Evolutionary conservation across 2,329 filamentous ascomycete genomes (phyloP), one percentile per base, ranked within the genome.

Genomic region (Fusarium armeniacum): DNA sequence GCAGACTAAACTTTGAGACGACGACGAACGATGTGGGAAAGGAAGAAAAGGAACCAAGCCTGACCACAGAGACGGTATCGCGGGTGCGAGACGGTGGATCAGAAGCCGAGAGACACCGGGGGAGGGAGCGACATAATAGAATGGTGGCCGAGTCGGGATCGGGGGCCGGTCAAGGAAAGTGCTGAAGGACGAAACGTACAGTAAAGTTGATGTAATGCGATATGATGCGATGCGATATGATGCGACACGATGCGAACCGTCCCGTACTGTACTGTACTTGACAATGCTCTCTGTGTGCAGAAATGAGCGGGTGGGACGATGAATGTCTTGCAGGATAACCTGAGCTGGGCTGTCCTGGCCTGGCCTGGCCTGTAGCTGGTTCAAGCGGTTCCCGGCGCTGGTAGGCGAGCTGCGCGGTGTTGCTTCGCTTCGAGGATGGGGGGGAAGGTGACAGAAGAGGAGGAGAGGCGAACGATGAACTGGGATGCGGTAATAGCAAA

Each of bases 1-100:
- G 61, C 69, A 64, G 52, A 52, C 59, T 70, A 72, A 70, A 73
- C 67, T 70, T 70, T 71, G 54, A 70, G 58, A 54, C 49, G 71
- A 64, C 64, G 62, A 60, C 60, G 47, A 58, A 54, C 35, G 24
- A 51, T 52, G 49, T 41, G 65, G 59, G 46, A 64, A 38, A 54
- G 22, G 40, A 57, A 50, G 46, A 65, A 40, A 58, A 69, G 55
- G 43, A 68, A 57, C 43, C 65, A 41, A 62, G 45, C 22, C 63
- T 59, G 60, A 59, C 46, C 52, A 71, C 38, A 63, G 58, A 44
- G 61, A 63, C 45, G 57, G 52, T 68, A 65, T 71, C 63, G 63
- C 40, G 60, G 67, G 58, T 64, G 63, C 51, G 52, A 71, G 63
- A 71, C 49, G 52, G 67, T 71, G 63, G 68, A 69, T 67, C 63